Conservation (phyloP, 768 basidiomycete species). For the Psilocybe azurescens region DNA sequence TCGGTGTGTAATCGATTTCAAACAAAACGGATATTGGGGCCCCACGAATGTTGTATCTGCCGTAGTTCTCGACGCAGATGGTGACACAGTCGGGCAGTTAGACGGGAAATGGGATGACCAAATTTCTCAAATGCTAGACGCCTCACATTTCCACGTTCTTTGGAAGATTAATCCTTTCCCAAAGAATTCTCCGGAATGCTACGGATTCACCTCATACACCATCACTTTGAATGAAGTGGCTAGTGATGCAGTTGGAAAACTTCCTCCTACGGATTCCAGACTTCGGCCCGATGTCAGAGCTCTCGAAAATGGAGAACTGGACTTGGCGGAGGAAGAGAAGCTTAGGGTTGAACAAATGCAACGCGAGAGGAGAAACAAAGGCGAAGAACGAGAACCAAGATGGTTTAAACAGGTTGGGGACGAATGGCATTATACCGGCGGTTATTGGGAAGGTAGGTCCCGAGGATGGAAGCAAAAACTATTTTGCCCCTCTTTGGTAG, state of each 20-base stretch:
- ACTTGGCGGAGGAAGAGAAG: slow-evolving; percentile 77
- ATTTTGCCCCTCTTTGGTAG: slow-evolving; percentile 68
- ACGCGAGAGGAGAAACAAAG: slow-evolving; percentile 67
- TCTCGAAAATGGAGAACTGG: slow-evolving; percentile 77
- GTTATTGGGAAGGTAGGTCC: slow-evolving; percentile 82
- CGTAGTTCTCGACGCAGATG: slow-evolving; percentile 55
- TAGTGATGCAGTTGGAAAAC: slow-evolving; percentile 59
- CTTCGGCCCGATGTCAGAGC: slow-evolving; percentile 83
- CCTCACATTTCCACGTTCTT: slow-evolving; percentile 72
- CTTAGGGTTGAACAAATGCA: slow-evolving; percentile 75
- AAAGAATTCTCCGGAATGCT: slow-evolving; percentile 70
- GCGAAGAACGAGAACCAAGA: slow-evolving; percentile 62
- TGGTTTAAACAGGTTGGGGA: slow-evolving; percentile 80
- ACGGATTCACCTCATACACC: slow-evolving; percentile 83
- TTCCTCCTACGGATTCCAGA: slow-evolving; percentile 85
- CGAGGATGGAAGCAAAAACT: slow-evolving; percentile 61
- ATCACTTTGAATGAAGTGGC: slow-evolving; percentile 86
- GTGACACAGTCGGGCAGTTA: slow-evolving; percentile 61
- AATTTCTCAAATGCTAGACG: slow-evolving; percentile 69
- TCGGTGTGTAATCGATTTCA: slow-evolving; percentile 81
- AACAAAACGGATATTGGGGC: slow-evolving; percentile 85
- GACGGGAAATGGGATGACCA: slow-evolving; percentile 93
- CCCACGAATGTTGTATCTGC: slow-evolving; percentile 77
- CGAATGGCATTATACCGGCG: slow-evolving; percentile 79
- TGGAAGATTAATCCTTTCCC: slow-evolving; percentile 83